These are phyloP conservation scores for Diaporthe vaccinii DNA, from an alignment of 2,329 filamentous ascomycete genomes.

Conservation along the genomic window DNA sequence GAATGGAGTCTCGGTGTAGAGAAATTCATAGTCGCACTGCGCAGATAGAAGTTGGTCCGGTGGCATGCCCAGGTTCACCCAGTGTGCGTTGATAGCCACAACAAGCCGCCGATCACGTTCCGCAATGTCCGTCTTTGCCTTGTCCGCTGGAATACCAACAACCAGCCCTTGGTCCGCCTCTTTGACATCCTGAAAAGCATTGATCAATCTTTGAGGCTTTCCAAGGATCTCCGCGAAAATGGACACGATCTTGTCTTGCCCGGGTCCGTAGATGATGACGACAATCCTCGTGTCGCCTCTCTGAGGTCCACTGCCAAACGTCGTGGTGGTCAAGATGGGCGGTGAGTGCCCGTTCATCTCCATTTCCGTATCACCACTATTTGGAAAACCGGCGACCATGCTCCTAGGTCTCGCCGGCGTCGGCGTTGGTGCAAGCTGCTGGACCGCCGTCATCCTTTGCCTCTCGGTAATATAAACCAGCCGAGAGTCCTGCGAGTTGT, in stretches of 20 bases:
- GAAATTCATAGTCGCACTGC: constrained; percentile 86
- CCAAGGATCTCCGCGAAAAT: constrained; percentile 85
- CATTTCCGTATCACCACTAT: constrained; percentile 53
- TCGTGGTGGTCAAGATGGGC: constrained; percentile 52
- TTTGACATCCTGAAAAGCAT: constrained; percentile 67
- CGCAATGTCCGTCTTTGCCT: constrained; percentile 70
- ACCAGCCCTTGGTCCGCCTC: constrained; percentile 73
- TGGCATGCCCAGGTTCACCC: constrained; percentile 77
- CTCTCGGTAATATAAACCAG: neutral
- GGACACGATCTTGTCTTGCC: constrained; percentile 80
- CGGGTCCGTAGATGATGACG: constrained; percentile 77
- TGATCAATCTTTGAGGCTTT: constrained; percentile 75
- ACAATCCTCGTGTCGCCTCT: constrained; percentile 71
- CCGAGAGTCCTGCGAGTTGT: neutral
- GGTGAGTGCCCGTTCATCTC: constrained; percentile 44
- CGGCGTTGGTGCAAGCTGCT: constrained; percentile 46
- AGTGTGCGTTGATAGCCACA: constrained; percentile 82
- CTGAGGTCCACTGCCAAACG: constrained; percentile 61
- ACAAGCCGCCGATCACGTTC: constrained; percentile 70
- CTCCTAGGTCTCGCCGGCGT: constrained; percentile 46
- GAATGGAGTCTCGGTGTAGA: constrained; percentile 81
- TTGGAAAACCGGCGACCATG: constrained; percentile 42
- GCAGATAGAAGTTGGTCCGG: constrained; percentile 76
- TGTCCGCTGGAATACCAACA: constrained; percentile 72
- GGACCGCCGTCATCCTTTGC: constrained; percentile 40